These are phyloP conservation scores for Solanum hybrid DNA, from an alignment of 305 asterid genomes.

Conservation along the genomic window DNA sequence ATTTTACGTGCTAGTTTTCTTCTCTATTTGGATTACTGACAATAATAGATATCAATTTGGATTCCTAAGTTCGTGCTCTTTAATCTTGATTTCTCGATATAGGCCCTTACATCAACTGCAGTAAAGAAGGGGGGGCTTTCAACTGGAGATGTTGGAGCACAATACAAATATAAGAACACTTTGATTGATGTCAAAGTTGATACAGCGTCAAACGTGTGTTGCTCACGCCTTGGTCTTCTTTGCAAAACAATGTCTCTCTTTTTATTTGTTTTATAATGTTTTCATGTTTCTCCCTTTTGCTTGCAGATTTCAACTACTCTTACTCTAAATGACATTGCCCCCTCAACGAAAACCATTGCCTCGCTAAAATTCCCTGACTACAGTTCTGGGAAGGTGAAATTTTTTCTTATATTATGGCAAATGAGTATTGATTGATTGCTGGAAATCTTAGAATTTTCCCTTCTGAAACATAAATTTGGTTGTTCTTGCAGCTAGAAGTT, in stretches of 20 bases:
- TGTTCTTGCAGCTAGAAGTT: constrained; percentile 56
- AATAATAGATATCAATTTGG: background rate
- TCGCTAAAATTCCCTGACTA: constrained; percentile 67
- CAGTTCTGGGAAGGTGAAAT: constrained; percentile 74
- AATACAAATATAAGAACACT: constrained; percentile 53
- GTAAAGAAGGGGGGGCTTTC: constrained; percentile 85
- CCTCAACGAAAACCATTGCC: constrained; percentile 73
- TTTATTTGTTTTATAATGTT: background rate
- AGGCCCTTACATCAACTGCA: constrained; percentile 84
- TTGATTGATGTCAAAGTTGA: constrained; percentile 75
- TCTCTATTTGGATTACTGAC: background rate
- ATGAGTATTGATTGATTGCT: background rate
- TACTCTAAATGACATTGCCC: constrained; percentile 41
- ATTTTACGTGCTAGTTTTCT: background rate
- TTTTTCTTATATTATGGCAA: background rate
- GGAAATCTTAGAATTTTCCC: background rate
- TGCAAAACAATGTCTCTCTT: background rate
- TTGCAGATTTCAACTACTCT: constrained; percentile 59
- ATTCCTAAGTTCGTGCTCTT: background rate
- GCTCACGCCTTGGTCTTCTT: constrained; percentile 1
- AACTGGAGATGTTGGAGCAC: constrained; percentile 80
- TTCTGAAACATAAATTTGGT: background rate
- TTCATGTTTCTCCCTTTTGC: constrained; percentile 7
- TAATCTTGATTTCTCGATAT: constrained; percentile 12
- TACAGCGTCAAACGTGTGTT: constrained; percentile 76